A percentile compares a stretch with the other conserved stretches of the same genome.
These are phyloP conservation scores for Catenaria anguillulae DNA, from an alignment of 371 early-diverging fungal species.

Conservation along the genomic window DNA sequence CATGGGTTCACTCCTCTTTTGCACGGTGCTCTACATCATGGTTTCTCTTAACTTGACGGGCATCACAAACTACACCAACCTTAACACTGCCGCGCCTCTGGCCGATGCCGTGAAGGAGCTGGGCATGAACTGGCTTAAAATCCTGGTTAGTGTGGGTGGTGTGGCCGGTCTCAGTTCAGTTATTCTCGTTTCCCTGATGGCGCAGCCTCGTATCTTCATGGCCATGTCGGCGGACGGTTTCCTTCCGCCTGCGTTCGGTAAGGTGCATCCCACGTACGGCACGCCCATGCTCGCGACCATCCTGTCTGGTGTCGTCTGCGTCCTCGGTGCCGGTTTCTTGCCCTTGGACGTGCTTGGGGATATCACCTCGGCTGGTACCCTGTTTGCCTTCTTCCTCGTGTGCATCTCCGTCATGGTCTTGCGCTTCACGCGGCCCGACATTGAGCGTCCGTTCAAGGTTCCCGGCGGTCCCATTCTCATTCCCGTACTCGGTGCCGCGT, in stretches of 20 bases:
- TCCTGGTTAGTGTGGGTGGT: slow-evolving; percentile 58
- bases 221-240: slow-evolving; percentile 77
- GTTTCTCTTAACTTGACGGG: slow-evolving; percentile 61
- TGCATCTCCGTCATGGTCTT: slow-evolving; percentile 58
- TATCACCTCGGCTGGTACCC: slow-evolving; percentile 70
- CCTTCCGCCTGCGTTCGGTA: slow-evolving; percentile 50
- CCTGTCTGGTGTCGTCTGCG: slow-evolving; percentile 47
- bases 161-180: slow-evolving; percentile 63
- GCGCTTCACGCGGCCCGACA: slow-evolving; percentile 55
- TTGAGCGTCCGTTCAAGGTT: slow-evolving; percentile 56
- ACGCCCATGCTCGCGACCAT: slow-evolving; percentile 61
- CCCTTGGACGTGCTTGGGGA: slow-evolving; percentile 71
- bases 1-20: slow-evolving; percentile 52
- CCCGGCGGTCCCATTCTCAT: slow-evolving; percentile 52
- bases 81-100: slow-evolving; percentile 43
- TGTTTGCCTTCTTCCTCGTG: slow-evolving; percentile 71
- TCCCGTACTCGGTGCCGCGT: slow-evolving; percentile 42
- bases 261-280: slow-evolving; percentile 43
- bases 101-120: slow-evolving; percentile 42
- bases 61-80: slow-evolving; percentile 38
- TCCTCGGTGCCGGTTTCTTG: slow-evolving; percentile 52
- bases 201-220: slow-evolving; percentile 74
- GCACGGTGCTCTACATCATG: slow-evolving; percentile 64
- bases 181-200: slow-evolving; percentile 53
- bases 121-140: slow-evolving; percentile 47